Base-by-base conservation (phyloP, 768 basidiomycete genomes). In the Lepiota brunneoincarnata region DNA sequence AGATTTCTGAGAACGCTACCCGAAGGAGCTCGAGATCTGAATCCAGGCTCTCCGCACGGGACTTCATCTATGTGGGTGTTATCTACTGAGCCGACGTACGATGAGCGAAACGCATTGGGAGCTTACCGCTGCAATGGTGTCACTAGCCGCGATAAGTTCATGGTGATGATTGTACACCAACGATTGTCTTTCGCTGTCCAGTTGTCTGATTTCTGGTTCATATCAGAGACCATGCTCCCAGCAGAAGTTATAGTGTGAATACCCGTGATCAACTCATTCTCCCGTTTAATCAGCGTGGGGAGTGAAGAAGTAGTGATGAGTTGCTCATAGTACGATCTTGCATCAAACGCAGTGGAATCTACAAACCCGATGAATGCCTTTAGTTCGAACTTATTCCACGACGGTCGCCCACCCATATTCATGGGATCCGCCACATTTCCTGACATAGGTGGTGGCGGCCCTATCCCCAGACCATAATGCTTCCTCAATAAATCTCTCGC, bases 141-240 rank as follows among this genome's bases (percentile, higher is more conserved):
- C 91, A 55, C 88, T 92, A 2, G 94, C 94, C 1, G 91, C 91
- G 47, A 97, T 94, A 17, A 97, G 84, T 59, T 97, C 94, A 55
- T 94, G 92, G 63, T 97, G 94, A 64, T 95, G 93, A 61, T 95
- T 93, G 65, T 97, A 97, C 10, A 97, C 93, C 40, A 97, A 75
- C 7, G 89, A 88, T 68, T 97, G 93, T 20, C 91, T 75, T 63
- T 96, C 93, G 63, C 87, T 83, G 53, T 96, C 92, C 12, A 97
- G 71, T 58, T 92, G 82, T 28, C 90, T 78, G 55, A 97, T 95
- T 68, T 96, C 94, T 93, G 57, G 2, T 41, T 17, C 37, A 23
- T 36, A 49, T 46, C 9, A 24, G 2, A 46, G 12, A 14, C 18
- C 36, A n/a, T 11, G 21, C 7, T 26, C 24, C 9, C n/a, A 35